Evolutionary conservation across 2,329 filamentous ascomycete species (phyloP).

Genomic region (Cordyceps cicadae): DNA sequence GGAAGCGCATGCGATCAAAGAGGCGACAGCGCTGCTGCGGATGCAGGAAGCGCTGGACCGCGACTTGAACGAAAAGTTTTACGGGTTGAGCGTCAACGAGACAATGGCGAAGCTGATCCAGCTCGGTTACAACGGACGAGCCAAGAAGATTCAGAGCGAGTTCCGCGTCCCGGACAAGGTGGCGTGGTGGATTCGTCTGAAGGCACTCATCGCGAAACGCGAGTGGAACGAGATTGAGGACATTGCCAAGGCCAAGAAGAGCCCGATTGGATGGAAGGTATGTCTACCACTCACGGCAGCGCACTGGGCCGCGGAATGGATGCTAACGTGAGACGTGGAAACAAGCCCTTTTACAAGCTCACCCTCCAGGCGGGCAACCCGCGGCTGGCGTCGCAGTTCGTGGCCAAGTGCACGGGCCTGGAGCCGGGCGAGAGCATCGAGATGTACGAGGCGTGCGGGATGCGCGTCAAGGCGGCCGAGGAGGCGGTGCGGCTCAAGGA

Average conservation of each 20-base stretch:
- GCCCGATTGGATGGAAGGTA: conserved; percentile 93
- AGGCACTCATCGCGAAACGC: conserved; percentile 79
- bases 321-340: not conserved
- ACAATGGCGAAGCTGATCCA: conserved; percentile 84
- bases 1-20: conserved; percentile 68
- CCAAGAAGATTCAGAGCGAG: conserved; percentile 79
- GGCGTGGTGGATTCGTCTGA: conserved; percentile 76
- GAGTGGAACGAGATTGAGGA: conserved; percentile 94
- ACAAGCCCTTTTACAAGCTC: conserved; percentile 82
- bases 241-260: conserved; percentile 67
- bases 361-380: conserved; percentile 83
- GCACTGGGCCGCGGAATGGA: no score
- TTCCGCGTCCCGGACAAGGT: conserved; percentile 91
- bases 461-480: conserved; percentile 81
- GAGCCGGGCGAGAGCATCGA: conserved; percentile 62
- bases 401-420: conserved; percentile 75
- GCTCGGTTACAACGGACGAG: conserved; percentile 73
- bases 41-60: conserved; percentile 81
- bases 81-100: conserved; percentile 80
- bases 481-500: conserved; percentile 82
- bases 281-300: conserved; percentile 25
- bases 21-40: conserved; percentile 71
- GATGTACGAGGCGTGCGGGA: conserved; percentile 96
- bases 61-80: conserved; percentile 68
- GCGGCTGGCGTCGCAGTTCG: conserved; percentile 72